Evolutionary conservation across 306 rosid genomes (phyloP).

Genomic region (Ammopiptanthus mongolicus): DNA sequence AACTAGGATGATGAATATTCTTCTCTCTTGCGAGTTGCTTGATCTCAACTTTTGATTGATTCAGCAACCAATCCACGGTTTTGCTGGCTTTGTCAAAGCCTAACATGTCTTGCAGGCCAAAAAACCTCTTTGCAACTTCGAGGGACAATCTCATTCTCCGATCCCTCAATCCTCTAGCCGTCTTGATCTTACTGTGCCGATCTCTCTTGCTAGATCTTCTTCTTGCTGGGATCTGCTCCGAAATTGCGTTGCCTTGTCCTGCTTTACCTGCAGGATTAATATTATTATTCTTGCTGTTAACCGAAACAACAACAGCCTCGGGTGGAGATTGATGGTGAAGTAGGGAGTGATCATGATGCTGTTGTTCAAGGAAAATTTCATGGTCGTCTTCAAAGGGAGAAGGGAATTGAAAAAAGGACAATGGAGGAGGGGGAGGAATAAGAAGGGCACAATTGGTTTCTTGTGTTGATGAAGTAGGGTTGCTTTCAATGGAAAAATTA

Average conservation of each 20-base stretch:
- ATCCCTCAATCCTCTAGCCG: constrained; percentile 65
- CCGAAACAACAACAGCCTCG: neutral
- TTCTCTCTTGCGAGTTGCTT: constrained; percentile 43
- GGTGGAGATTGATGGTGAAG: constrained; percentile 15
- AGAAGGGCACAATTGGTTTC: constrained; percentile 8
- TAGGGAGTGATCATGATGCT: constrained; percentile 26
- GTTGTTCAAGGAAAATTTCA: constrained; percentile 29
- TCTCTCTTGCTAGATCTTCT: constrained; percentile 61
- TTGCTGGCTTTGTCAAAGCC: constrained; percentile 89
- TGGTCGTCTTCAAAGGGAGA: constrained; percentile 50
- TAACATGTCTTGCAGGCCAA: constrained; percentile 77
- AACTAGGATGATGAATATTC: neutral
- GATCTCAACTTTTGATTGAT: constrained; percentile 53
- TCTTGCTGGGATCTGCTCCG: constrained; percentile 27
- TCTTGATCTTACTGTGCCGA: constrained; percentile 86
- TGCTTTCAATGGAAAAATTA: constrained; percentile 38
- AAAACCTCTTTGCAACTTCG: constrained; percentile 66
- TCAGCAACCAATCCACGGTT: constrained; percentile 82
- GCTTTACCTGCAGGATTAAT: neutral
- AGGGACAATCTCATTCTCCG: constrained; percentile 87
- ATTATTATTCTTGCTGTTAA: neutral
- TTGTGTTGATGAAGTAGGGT: constrained; percentile 29
- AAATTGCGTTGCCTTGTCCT: neutral
- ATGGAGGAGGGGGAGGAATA: constrained; percentile 24
- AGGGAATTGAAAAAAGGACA: constrained; percentile 45